Conservation (phyloP, 768 basidiomycete genomes). For the Trametes punicea region DNA sequence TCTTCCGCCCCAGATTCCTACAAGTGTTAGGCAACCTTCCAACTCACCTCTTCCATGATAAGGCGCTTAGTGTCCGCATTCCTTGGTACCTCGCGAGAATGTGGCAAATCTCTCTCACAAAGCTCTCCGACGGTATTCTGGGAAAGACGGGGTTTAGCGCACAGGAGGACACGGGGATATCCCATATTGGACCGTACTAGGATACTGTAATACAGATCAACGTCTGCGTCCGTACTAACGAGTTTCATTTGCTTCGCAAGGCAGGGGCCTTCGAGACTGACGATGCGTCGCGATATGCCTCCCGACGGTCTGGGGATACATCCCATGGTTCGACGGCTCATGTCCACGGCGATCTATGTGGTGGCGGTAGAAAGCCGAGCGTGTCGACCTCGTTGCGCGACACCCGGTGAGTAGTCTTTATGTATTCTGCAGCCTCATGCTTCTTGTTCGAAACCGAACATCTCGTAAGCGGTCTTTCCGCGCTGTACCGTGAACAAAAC, state of each 20-base stretch:
- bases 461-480: neutral
- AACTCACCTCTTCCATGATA: neutral
- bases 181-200: neutral
- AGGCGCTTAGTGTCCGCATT: neutral
- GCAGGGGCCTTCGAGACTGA: slow-evolving; percentile 1
- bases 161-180: neutral
- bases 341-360: neutral
- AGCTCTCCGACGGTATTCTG: slow-evolving; percentile 2
- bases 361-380: neutral
- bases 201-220: neutral
- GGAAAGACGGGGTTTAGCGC: neutral
- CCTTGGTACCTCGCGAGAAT: neutral
- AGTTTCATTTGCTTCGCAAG: slow-evolving; percentile 18
- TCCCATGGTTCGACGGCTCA: neutral
- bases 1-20: no score
- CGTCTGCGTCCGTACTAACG: neutral
- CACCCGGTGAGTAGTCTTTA: neutral
- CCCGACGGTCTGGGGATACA: neutral
- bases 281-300: neutral
- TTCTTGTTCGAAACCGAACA: neutral
- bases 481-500: neutral
- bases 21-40: no score
- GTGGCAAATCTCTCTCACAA: slow-evolving; percentile 2
- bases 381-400: neutral
- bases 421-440: neutral